phyloP scores from a whole-genome alignment of 2,329 filamentous ascomycete genomes.

The Bertia moriformis region DNA sequence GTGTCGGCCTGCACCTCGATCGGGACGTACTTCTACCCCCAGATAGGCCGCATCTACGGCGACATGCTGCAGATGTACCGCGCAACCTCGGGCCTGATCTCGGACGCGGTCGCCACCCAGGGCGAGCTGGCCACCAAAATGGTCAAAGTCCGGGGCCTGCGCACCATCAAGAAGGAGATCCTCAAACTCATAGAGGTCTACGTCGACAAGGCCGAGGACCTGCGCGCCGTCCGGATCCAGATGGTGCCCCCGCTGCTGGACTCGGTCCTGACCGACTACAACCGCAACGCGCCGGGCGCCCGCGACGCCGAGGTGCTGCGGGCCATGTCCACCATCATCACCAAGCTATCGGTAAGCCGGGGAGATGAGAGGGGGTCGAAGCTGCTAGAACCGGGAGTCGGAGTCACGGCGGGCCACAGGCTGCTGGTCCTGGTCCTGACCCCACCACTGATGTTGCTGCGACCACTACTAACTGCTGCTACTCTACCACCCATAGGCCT shows the following conservation, averaged over 20 bases:
- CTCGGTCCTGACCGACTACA: conserved; percentile 88
- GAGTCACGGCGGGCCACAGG: too few relatives aligned
- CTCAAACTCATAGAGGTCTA: conserved; percentile 96
- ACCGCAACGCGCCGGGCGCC: conserved; percentile 87
- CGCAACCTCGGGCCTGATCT: conserved; percentile 90
- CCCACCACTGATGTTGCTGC: conserved; percentile 24
- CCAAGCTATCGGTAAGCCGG: conserved; percentile 81
- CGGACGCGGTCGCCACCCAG: conserved; percentile 74
- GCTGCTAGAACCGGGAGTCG: too few relatives aligned
- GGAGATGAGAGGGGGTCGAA: conserved; percentile 10
- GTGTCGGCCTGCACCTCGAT: conserved; percentile 96
- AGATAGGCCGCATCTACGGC: conserved; percentile 92
- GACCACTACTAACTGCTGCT: conserved; percentile 14
- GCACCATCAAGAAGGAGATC: conserved; percentile 99
- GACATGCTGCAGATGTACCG: conserved; percentile 99
- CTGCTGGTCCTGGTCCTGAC: too few relatives aligned
- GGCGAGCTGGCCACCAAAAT: conserved; percentile 95
- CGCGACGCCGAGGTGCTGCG: conserved; percentile 92
- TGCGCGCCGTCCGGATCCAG: conserved; percentile 80
- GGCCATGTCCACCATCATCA: conserved; percentile 94
- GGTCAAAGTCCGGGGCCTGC: conserved; percentile 82
- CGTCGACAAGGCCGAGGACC: conserved; percentile 91
- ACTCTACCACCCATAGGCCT: conserved; percentile 33
- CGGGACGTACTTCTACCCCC: conserved; percentile 92
- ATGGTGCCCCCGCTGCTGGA: conserved; percentile 94